Evolutionary conservation across 192 early-diverging fungal genomes (phyloP), one percentile per base, ranked within the genome.

Genomic region (Coemansia sp.): DNA sequence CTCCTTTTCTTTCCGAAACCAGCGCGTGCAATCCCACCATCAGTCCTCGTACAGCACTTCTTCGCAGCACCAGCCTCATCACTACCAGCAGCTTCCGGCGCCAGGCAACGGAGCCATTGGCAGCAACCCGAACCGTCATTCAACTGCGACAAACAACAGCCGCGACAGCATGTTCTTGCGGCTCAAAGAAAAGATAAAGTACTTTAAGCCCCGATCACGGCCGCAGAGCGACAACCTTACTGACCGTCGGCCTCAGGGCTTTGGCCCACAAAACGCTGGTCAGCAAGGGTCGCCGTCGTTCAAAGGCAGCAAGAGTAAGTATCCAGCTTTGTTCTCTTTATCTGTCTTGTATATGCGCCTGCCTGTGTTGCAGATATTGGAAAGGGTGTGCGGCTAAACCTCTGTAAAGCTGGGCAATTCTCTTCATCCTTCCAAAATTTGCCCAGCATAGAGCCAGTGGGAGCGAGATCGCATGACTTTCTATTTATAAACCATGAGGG

Each of bases 81-180:
- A 56, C n/a, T 57, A 57, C 1, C 69, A 65, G 24, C 47, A 69
- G 38, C 49, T 21, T 37, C 23, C 51, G 17, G 15, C 56, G 39
- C 63, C 62, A 24, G 51, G 43, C 19, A 43, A 5, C 50, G 35
- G 50, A 17, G 39, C 27, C 69, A 24, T 60, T 38, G 56, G 49
- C 66, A 38, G 39, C 21, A 56, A 35, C 27, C 41, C 53, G 24
- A 69, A 73, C 60, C 49, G 76, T n/a, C 56, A 66, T 57, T 79
- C 76, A 22, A 67, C 76, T 12, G 70, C 70, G 6, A 54, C 61
- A 1, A 51, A 58, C 49, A 53, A 55, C 49, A 79, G 59, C 69
- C 76, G 76, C 56, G 76, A 79, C 64, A 79, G 76, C 64, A 73
- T 79, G 76, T 79, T 79, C 57, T 64, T 72, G 45, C 76, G 76